These are phyloP conservation scores for Aspergillus ellipticus DNA, from an alignment of 495 filamentous ascomycete species.

Conservation along the genomic window DNA sequence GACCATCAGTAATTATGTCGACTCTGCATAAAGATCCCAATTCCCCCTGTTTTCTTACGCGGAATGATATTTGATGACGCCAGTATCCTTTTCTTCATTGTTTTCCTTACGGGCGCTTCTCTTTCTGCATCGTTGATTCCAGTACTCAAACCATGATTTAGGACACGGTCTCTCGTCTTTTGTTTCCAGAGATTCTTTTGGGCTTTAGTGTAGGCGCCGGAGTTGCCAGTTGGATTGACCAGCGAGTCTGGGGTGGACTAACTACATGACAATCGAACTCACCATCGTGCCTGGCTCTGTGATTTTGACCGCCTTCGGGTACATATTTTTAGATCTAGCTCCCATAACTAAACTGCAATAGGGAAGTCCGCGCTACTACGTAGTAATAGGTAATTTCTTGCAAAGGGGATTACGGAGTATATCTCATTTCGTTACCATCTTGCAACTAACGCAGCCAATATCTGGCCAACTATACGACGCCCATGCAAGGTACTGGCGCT, in stretches of 20 bases:
- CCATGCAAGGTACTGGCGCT: no score
- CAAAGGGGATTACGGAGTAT: no score
- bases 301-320: background rate
- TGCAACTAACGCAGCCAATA: no score
- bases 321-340: no score
- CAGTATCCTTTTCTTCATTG: background rate
- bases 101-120: background rate
- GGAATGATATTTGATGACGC: slow-evolving; percentile 22
- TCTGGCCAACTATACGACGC: no score
- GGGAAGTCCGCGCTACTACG: no score
- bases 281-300: background rate
- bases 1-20: slow-evolving; percentile 42
- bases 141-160: slow-evolving; percentile 2
- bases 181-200: slow-evolving; percentile 5
- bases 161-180: background rate
- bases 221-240: slow-evolving; percentile 16
- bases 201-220: slow-evolving; percentile 15
- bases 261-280: background rate
- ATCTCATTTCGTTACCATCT: no score
- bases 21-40: slow-evolving; percentile 27
- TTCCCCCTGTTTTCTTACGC: slow-evolving; percentile 17
- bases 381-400: no score
- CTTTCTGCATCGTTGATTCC: background rate
- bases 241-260: background rate
- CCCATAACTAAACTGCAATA: no score